phyloP scores from a whole-genome alignment of 306 rosid genomes.

The Trichosanthes cucumerina region DNA sequence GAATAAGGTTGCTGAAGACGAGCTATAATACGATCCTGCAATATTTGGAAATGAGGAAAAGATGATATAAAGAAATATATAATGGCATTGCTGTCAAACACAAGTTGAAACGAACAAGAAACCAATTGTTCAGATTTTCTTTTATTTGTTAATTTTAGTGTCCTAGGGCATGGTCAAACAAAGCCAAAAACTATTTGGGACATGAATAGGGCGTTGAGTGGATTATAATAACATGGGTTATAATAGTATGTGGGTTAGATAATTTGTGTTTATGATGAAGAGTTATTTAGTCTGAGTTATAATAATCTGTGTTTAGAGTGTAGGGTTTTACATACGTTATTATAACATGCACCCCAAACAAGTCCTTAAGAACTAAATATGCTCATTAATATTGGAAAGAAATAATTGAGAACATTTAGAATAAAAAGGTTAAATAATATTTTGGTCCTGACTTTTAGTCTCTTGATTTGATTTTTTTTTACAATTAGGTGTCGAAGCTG shows the following conservation, averaged over 20 bases:
- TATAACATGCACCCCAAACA: too few relatives aligned
- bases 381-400: neutral
- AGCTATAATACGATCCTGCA: conserved; percentile 90
- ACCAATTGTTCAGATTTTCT: neutral
- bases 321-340: too few relatives aligned
- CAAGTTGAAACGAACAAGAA: neutral
- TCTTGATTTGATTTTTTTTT: neutral
- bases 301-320: too few relatives aligned
- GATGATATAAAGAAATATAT: neutral
- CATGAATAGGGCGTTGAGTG: too few relatives aligned
- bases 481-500: too few relatives aligned
- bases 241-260: too few relatives aligned
- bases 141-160: neutral
- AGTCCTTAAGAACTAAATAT: neutral
- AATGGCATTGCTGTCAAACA: neutral
- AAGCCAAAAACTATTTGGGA: neutral
- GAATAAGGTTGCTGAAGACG: conserved; percentile 98
- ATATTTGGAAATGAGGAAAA: conserved; percentile 6
- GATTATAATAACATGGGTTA: too few relatives aligned
- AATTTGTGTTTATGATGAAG: too few relatives aligned
- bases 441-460: neutral
- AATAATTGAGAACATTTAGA: neutral
- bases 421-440: neutral
- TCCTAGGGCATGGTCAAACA: neutral
- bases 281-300: too few relatives aligned